These are phyloP conservation scores for Fraxinus ornus DNA, from an alignment of 305 asterid species.

Conservation along the genomic window DNA sequence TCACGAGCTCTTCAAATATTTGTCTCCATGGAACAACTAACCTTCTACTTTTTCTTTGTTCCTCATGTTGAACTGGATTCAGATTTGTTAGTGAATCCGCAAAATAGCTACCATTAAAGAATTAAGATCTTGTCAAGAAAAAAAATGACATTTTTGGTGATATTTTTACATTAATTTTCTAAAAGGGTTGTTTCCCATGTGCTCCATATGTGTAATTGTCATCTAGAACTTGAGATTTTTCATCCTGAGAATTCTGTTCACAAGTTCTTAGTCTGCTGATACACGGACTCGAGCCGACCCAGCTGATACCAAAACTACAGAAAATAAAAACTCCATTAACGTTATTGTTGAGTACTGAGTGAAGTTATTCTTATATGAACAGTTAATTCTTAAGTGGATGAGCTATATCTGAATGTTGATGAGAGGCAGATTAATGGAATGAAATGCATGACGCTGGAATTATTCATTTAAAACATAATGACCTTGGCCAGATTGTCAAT, in stretches of 20 bases:
- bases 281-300: background rate
- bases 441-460: background rate
- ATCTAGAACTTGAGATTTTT: background rate
- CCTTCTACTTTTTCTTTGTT: background rate
- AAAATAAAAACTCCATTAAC: background rate
- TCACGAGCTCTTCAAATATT: background rate
- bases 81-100: background rate
- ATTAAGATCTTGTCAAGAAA: background rate
- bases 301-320: background rate
- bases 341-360: background rate
- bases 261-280: background rate
- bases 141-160: background rate
- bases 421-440: background rate
- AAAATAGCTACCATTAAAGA: background rate
- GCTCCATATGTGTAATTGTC: background rate
- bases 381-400: background rate
- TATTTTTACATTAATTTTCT: background rate
- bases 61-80: background rate
- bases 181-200: background rate
- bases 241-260: background rate
- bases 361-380: background rate
- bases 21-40: background rate
- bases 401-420: background rate
- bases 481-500: constrained; percentile 12
- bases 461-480: constrained; percentile 3